A percentile compares a stretch with the other conserved stretches of the same genome.
Conservation (phyloP, 805 yeast species). For the Brettanomyces sp. region DNA sequence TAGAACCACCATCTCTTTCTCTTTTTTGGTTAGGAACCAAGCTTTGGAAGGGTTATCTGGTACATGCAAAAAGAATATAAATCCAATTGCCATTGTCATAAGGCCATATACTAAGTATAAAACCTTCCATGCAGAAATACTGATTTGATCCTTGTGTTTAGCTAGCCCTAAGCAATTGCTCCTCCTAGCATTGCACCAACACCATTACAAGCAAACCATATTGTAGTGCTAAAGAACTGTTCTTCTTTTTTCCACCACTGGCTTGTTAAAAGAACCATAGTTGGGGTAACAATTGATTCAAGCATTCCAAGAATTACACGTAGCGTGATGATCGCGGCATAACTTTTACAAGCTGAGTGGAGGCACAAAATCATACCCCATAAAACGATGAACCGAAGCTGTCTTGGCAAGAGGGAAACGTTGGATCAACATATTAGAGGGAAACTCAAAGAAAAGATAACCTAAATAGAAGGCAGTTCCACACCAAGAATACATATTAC, state of each 20-base stretch:
- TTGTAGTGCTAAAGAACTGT: constrained; percentile 29
- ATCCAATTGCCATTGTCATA: constrained; percentile 44
- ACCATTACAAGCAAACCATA: constrained; percentile 31
- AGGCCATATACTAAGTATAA: constrained; percentile 51
- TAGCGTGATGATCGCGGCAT: constrained; percentile 36
- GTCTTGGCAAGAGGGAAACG: constrained; percentile 43
- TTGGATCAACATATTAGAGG: constrained; percentile 36
- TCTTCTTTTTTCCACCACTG: constrained; percentile 41
- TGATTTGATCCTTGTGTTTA: constrained; percentile 16
- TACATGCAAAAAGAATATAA: constrained; percentile 27
- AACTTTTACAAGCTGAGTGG: constrained; percentile 31
- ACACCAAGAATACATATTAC: constrained; percentile 32
- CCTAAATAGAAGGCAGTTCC: constrained; percentile 38
- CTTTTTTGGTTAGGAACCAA: constrained; percentile 37
- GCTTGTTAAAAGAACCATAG: constrained; percentile 42
- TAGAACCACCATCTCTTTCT: constrained; percentile 39
- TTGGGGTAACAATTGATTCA: constrained; percentile 47
- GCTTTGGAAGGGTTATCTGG: constrained; percentile 47
- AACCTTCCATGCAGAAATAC: constrained; percentile 47
- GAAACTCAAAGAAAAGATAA: constrained; percentile 36
- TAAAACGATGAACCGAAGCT: constrained; percentile 20
- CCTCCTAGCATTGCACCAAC: constrained; percentile 38
- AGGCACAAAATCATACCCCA: constrained; percentile 34
- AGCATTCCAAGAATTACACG: constrained; percentile 42
- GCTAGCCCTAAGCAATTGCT: constrained; percentile 40